Evolutionary conservation across 768 basidiomycete species (phyloP), one percentile per base, ranked within the genome.

Genomic region (Suillus subaureus): DNA sequence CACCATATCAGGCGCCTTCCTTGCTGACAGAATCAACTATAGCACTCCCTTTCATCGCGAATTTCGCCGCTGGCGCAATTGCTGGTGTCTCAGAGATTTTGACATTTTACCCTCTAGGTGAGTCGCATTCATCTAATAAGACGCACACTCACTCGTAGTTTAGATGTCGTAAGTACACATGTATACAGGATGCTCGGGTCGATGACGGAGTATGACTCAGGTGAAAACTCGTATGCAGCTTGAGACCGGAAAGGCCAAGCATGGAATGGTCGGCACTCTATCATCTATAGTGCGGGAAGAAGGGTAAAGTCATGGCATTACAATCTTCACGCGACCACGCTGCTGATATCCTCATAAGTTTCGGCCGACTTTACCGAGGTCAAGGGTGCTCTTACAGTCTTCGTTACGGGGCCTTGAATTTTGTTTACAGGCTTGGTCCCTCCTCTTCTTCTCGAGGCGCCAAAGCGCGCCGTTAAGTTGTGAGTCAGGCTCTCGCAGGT

Each of bases 201-300:
- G 33, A 16, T 26, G 49, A 65, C 61, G 68, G 49, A 64, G 66
- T 21, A 65, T 68, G 52, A 45, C 66, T 52, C 73, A 95, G 93
- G 95, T 98, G 75, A 98, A 99, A 81, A 99, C 97, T 26, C 93
- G 97, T 33, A 96, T 98, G 89, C 97, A 99, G 76, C 84, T 99
- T n/a, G 91, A 93, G 75, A 92, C 89, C 6, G 94, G 94, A 4
- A 93, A 92, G 79, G 79, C 83, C 42, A 78, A 85, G 54, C 82
- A 86, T 64, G 93, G 96, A 7, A 85, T 99, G 71, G 82, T 97
- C 28, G 91, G 93, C 52, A 93, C 87, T 37, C 89, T 99, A 78
- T 82, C 81, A 65, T 83, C 88, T 16, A 99, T 99, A 74, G 80
- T 99, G 31, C 88, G 85, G 62, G 84, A 93, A 73, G 97, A 99